Conservation (phyloP, 768 basidiomycete species). For the Naematelia encephala region DNA sequence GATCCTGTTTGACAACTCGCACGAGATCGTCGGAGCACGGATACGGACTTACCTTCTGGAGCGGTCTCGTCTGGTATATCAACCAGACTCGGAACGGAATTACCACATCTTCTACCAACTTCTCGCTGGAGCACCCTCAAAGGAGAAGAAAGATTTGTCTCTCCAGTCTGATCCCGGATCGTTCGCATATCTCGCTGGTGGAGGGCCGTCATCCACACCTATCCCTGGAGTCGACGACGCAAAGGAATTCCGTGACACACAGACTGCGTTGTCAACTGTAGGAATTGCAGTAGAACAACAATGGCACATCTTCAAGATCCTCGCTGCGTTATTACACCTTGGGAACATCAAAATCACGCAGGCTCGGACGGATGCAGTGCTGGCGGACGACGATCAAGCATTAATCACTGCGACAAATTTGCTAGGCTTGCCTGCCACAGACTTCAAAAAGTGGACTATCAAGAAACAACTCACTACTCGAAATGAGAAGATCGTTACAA, state of each 20-base stretch:
- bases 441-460: conserved; percentile 98
- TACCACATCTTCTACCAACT: conserved; percentile 99
- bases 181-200: conserved; percentile 90
- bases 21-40: conserved; percentile 97
- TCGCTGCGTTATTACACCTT: conserved; percentile 91
- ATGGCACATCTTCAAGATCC: conserved; percentile 87
- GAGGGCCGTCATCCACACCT: conserved; percentile 78
- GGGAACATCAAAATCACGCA: conserved; percentile 92
- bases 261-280: conserved; percentile 91
- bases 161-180: conserved; percentile 78
- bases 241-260: conserved; percentile 89
- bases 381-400: conserved; percentile 78
- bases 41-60: conserved; percentile 97
- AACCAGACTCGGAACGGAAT: conserved; percentile 93
- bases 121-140: conserved; percentile 91
- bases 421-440: conserved; percentile 79
- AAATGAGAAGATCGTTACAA: conserved; percentile 89
- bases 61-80: conserved; percentile 94
- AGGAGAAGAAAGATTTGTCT: conserved; percentile 92
- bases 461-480: conserved; percentile 96
- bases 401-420: conserved; percentile 79
- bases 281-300: conserved; percentile 97
- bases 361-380: conserved; percentile 71
- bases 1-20: conserved; percentile 94
- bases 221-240: conserved; percentile 92